phyloP scores from a whole-genome alignment of 192 early-diverging fungal genomes.

The Coemansia sp. region DNA sequence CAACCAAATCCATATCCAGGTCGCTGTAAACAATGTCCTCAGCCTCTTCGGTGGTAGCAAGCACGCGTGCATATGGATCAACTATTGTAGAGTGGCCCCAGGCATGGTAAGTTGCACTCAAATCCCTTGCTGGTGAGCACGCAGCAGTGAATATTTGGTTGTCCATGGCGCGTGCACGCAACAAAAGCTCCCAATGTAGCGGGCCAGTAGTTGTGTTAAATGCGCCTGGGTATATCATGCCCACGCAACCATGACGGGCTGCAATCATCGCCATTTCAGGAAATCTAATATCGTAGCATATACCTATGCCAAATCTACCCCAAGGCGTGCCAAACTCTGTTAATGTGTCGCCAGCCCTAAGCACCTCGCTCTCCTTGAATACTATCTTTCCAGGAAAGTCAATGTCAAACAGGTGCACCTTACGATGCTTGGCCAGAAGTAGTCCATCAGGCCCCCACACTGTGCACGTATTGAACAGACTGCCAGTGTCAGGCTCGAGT shows the following conservation, averaged over 20 bases:
- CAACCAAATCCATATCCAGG: slow-evolving; percentile 60
- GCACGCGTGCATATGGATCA: slow-evolving; percentile 72
- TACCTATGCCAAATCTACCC: slow-evolving; percentile 87
- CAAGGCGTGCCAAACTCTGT: slow-evolving; percentile 79
- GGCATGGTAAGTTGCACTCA: slow-evolving; percentile 72
- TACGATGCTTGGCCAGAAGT: slow-evolving; percentile 67
- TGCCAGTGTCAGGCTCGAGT: slow-evolving; percentile 48
- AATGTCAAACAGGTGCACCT: slow-evolving; percentile 96
- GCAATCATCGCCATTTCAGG: slow-evolving; percentile 96
- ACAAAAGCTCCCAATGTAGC: slow-evolving; percentile 90
- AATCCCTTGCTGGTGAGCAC: slow-evolving; percentile 94
- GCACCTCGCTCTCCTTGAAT: slow-evolving; percentile 87
- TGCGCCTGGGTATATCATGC: slow-evolving; percentile 96
- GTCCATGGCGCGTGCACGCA: slow-evolving; percentile 83
- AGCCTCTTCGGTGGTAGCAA: slow-evolving; percentile 71
- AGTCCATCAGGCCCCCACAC: slow-evolving; percentile 68
- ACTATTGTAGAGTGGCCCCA: slow-evolving; percentile 95
- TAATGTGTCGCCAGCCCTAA: slow-evolving; percentile 71
- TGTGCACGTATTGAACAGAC: slow-evolving; percentile 83
- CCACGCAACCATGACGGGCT: slow-evolving; percentile 77
- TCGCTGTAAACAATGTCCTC: slow-evolving; percentile 83
- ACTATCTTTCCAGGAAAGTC: slow-evolving; percentile 89
- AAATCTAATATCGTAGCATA: slow-evolving; percentile 98
- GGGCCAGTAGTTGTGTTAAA: slow-evolving; percentile 97
- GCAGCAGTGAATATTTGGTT: slow-evolving; percentile 91